Conservation (phyloP, 1,284 basidiomycete species). For the Leucoagaricus sp. region DNA sequence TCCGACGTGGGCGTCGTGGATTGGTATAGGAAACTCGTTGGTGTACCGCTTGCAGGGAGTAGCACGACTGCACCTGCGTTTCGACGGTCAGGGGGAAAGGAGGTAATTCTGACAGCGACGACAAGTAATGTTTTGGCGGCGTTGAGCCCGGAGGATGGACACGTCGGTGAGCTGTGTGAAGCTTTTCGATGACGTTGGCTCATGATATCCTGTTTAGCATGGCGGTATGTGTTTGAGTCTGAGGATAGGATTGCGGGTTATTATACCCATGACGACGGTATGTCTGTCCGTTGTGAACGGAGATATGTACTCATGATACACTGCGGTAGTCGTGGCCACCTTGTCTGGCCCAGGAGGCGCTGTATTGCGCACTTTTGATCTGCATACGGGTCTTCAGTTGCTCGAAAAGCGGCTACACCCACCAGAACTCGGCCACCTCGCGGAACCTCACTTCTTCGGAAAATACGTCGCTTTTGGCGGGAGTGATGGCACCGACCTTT, state of each 20-base stretch:
- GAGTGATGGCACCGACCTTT: slow-evolving; percentile 35
- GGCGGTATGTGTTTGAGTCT: slow-evolving; percentile 76
- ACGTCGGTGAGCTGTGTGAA: slow-evolving; percentile 55
- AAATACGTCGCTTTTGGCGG: slow-evolving; percentile 38
- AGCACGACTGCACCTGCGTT: slow-evolving; percentile 57
- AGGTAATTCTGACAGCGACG: slow-evolving; percentile 70
- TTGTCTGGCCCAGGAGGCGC: slow-evolving; percentile 79
- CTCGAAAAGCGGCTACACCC: slow-evolving; percentile 66
- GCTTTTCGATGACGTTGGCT: slow-evolving; percentile 6
- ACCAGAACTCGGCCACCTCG: slow-evolving; percentile 42
- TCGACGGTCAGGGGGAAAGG: slow-evolving; percentile 46
- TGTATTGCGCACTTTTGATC: slow-evolving; percentile 72
- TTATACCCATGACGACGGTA: slow-evolving; percentile 62
- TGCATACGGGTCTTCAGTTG: slow-evolving; percentile 65
- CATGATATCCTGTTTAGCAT: slow-evolving; percentile 48
- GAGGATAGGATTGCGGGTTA: slow-evolving; percentile 75
- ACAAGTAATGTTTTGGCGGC: slow-evolving; percentile 80
- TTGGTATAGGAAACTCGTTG: slow-evolving; percentile 81
- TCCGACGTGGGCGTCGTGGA: slow-evolving; percentile 83
- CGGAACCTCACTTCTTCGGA: slow-evolving; percentile 49
- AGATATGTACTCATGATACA: not conserved
- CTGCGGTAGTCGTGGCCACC: slow-evolving; percentile 58
- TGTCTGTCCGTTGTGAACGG: slow-evolving; percentile 24
- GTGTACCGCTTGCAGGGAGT: slow-evolving; percentile 60
- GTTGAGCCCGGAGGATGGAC: slow-evolving; percentile 71